Conservation (phyloP, 1,139 yeast species). For the Debaryomyces singareniensis region DNA sequence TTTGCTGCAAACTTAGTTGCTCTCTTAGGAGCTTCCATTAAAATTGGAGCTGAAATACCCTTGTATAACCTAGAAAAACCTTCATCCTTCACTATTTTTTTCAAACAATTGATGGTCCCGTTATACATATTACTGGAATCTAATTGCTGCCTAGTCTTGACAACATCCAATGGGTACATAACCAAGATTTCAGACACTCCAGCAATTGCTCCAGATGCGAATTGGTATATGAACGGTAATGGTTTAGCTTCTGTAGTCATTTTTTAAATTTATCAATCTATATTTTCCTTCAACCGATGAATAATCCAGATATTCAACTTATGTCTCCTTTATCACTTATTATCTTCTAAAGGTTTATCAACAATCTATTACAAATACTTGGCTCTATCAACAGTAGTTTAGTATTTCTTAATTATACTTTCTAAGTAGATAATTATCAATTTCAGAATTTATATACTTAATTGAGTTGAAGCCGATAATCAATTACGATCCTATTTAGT, state of each 20-base stretch:
- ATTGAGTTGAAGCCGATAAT: too few relatives aligned
- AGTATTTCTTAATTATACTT: too few relatives aligned
- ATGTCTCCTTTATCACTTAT: not conserved
- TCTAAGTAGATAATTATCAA: too few relatives aligned
- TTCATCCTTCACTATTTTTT: constrained; percentile 78
- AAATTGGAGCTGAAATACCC: constrained; percentile 92
- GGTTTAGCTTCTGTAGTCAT: constrained; percentile 22
- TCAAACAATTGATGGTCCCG: constrained; percentile 80
- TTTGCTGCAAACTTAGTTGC: constrained; percentile 98
- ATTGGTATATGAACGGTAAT: constrained; percentile 86
- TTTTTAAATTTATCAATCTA: not conserved
- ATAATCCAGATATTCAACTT: not conserved
- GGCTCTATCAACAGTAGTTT: too few relatives aligned
- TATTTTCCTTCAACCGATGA: not conserved
- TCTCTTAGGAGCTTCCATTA: constrained; percentile 99
- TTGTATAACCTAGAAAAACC: constrained; percentile 81
- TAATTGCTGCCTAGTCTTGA: constrained; percentile 94
- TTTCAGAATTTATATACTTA: too few relatives aligned
- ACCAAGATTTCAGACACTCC: constrained; percentile 96
- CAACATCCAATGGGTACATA: constrained; percentile 97
- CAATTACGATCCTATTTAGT: too few relatives aligned
- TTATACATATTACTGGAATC: constrained; percentile 62
- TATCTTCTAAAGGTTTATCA: too few relatives aligned
- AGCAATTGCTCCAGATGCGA: constrained; percentile 92
- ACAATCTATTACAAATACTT: too few relatives aligned